Percentiles rank a stretch among this genome's conserved stretches.
Evolutionary conservation across 208 protist genomes (phyloP).

Genomic region (Endotrypanum monterogeii): DNA sequence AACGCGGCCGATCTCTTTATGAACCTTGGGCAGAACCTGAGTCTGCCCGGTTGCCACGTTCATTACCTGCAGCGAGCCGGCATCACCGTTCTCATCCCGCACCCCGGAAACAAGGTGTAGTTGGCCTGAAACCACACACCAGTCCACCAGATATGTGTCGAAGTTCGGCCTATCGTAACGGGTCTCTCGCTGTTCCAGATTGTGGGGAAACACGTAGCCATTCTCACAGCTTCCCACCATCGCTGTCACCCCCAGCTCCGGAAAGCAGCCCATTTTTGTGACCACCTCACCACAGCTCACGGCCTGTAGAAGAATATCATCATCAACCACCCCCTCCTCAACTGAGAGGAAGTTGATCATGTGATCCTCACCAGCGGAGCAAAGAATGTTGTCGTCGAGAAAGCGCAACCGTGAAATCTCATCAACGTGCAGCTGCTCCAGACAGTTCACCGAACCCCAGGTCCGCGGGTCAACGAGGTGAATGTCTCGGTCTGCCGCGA

Average conservation of each 20-base stretch:
- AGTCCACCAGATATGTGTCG: conserved; percentile 80
- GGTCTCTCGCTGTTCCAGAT: conserved; percentile 54
- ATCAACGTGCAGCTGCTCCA: conserved; percentile 77
- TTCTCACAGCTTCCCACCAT: conserved; percentile 89
- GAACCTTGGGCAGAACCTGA: conserved; percentile 41
- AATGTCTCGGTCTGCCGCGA: conserved; percentile 58
- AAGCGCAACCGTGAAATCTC: conserved; percentile 84
- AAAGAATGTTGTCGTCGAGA: conserved; percentile 57
- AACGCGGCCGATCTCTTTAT: conserved; percentile 69
- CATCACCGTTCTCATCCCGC: conserved; percentile 80
- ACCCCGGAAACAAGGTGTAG: conserved; percentile 60
- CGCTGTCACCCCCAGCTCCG: conserved; percentile 35
- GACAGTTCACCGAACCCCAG: conserved; percentile 41
- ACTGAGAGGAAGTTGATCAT: conserved; percentile 86
- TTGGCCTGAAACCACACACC: conserved; percentile 49
- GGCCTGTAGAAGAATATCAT: conserved; percentile 75
- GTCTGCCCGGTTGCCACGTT: conserved; percentile 35
- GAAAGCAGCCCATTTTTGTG: conserved; percentile 72
- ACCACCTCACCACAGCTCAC: conserved; percentile 76
- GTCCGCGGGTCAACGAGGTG: conserved; percentile 73
- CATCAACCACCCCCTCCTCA: conserved; percentile 52
- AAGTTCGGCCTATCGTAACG: conserved; percentile 51
- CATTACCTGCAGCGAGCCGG: conserved; percentile 53
- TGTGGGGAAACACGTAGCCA: conserved; percentile 69
- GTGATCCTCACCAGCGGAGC: conserved; percentile 84